Percentiles rank a stretch among this genome's conserved stretches.
Conservation (phyloP, 345 rosid species). For the Corymbia maculata region DNA sequence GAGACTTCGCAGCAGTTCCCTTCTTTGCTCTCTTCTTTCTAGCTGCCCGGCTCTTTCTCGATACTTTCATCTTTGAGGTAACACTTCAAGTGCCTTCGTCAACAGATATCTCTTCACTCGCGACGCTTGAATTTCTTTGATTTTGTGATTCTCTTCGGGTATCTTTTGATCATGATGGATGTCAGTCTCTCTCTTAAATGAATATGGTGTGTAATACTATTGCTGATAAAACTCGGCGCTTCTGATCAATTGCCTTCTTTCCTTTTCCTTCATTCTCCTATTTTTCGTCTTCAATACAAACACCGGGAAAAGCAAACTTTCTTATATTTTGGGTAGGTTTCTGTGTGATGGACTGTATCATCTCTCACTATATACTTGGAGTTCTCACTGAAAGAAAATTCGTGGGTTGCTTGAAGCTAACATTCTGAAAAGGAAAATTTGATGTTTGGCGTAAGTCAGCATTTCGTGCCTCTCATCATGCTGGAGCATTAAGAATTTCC, state of each 20-base stretch:
- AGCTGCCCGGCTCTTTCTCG: slow-evolving; percentile 22
- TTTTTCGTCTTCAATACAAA: too few species aligned
- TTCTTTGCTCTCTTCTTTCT: slow-evolving; percentile 28
- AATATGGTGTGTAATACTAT: neutral
- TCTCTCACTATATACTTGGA: neutral
- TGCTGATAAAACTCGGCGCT: neutral
- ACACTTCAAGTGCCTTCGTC: neutral
- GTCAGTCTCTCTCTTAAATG: neutral
- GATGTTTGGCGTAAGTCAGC: neutral
- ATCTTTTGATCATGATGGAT: neutral
- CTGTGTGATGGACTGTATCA: neutral
- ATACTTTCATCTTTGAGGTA: slow-evolving; percentile 37
- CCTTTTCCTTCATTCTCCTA: too few species aligned
- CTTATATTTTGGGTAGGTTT: neutral
- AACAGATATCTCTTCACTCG: slow-evolving; percentile 6
- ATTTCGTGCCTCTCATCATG: neutral
- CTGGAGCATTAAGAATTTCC: neutral
- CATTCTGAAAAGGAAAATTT: neutral
- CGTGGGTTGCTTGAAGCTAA: neutral
- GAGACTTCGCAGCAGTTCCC: slow-evolving; percentile 20
- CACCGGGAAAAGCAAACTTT: too few species aligned
- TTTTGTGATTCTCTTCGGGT: neutral
- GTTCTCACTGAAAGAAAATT: neutral
- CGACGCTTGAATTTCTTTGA: neutral
- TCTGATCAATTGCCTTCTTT: neutral